A percentile compares a stretch with the other conserved stretches of the same genome.
Conservation (phyloP, 371 early-diverging fungal genomes). For the Amoeboaphelidium protococcarum region DNA sequence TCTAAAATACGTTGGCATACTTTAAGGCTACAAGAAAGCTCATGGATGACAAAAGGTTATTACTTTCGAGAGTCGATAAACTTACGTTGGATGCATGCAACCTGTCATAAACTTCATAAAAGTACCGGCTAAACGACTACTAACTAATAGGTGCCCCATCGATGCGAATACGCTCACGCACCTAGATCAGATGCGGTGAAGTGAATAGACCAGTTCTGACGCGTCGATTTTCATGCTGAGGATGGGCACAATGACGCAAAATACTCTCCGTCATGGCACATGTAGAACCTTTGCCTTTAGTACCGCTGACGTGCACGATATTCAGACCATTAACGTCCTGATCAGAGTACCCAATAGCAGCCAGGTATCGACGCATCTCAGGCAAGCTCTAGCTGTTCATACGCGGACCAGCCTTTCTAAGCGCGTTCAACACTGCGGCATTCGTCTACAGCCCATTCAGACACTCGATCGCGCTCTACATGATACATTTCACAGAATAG, state of each 20-base stretch:
- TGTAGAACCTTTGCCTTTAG: slow-evolving; percentile 69
- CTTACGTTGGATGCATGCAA: slow-evolving; percentile 5
- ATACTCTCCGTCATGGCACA: slow-evolving; percentile 27
- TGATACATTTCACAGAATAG: no score
- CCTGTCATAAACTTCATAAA: slow-evolving; percentile 52
- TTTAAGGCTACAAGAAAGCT: background rate
- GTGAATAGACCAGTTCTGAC: slow-evolving; percentile 33
- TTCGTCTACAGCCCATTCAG: slow-evolving; percentile 57
- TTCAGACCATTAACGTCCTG: slow-evolving; percentile 35
- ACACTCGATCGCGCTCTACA: slow-evolving; percentile 36
- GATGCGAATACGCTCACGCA: slow-evolving; percentile 78
- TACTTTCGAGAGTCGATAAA: background rate
- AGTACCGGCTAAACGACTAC: slow-evolving; percentile 52
- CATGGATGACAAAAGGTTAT: slow-evolving; percentile 3
- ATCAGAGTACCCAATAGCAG: slow-evolving; percentile 40
- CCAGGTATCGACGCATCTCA: slow-evolving; percentile 35
- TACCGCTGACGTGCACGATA: slow-evolving; percentile 54
- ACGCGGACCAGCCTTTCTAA: slow-evolving; percentile 35
- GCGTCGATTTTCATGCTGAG: background rate
- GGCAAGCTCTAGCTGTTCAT: slow-evolving; percentile 37
- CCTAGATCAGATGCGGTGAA: slow-evolving; percentile 73
- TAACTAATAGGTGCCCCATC: slow-evolving; percentile 51
- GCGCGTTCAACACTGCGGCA: slow-evolving; percentile 36
- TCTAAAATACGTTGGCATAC: slow-evolving; percentile 62
- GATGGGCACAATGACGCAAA: slow-evolving; percentile 11